Evolutionary conservation across 2,329 filamentous ascomycete species (phyloP), one percentile per base, ranked within the genome.

Genomic region (Graphium sp.): DNA sequence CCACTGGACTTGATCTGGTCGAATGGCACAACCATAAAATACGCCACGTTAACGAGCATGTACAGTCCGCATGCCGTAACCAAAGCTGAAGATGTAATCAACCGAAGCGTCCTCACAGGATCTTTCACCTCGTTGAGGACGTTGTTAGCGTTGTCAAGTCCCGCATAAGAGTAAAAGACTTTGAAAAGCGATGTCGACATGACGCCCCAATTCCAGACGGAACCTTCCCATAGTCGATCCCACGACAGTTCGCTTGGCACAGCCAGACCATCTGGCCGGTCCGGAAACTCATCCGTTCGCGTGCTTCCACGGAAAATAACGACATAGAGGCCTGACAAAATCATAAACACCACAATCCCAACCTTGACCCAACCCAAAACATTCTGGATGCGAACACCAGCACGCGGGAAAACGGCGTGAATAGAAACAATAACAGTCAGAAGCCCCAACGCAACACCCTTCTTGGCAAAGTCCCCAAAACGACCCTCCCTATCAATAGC

Each of bases 121-220:
- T 80, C 60, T 34, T 69, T 69, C 13, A 81, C 74, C 43, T 81
- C 75, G 41, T 75, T 77, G 28, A 81, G 53, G 4, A 80, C 74
- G 37, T 79, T 75, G 47, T 74, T 77, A 35, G 73, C 58, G 34
- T 79, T 80, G 29, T 59, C 65, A 9, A 76, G 52, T 0, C 76
- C 75, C 0, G 71, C 58, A 32, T 78, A 81, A 0, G 73, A 75
- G 44, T 79, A 79, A 24, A 74, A 68, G 1, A 80, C 69, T 38
- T 74, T 74, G 50, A 74, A 74, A 1, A 81, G 48, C 0, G 74
- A 63, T 0, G 74, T 77, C 0, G 72, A 67, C n/a, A 81, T 53
- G 2, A 66, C 55, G 18, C 71, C 70, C 61, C 71, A 77, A 40
- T 66, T 74, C 73, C 74, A 80, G 31, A 73, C 66, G 2, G 70